Evolutionary conservation across 164 flowering plant genomes (phyloP), one percentile per base, ranked within the genome.

Genomic region (Aristolochia fimbriata): DNA sequence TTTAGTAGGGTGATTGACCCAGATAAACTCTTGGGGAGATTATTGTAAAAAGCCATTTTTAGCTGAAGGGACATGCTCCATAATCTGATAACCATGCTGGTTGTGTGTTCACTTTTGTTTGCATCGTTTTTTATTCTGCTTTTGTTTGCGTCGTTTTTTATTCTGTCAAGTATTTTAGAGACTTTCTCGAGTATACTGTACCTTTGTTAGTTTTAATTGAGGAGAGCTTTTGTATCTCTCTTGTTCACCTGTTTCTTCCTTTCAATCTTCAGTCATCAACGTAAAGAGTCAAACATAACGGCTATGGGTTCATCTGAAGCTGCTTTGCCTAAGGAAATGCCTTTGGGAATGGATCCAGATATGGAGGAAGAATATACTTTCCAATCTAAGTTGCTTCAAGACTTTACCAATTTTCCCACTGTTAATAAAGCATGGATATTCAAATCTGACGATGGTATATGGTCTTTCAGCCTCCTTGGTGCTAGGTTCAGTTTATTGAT

Each of bases 381-480:
- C 4, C 78, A 71, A 65, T 83, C 98, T 47, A 85, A 78, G 71
- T 68, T 81, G 57, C 88, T 87, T 64, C 73, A 69, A 75, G 87
- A 93, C 52, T 93, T 89, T 67, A 56, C 71, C 46, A 73, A 65
- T 22, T 75, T 92, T 69, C 66, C 88, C 66, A 85, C 55, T 73
- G 76, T 87, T 64, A 83, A 89, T 60, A 87, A 80, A 71, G 94
- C 91, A 22, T 93, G 97, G 97, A 63, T 73, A 65, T 80, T 87
- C 61, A 74, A 79, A 49, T 81, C 91, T 27, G 76, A 70, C 12
- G 62, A 15, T 53, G 91, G 96, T 89, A 81, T 59, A 5, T 25
- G 24, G 9, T 46, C 19, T 16, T 56, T 10, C 45, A 30, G 19
- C 59, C 16, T 53, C 27, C 24, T 53, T 15, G 60, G 47, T 6